Evolutionary conservation across 306 rosid genomes (phyloP), one percentile per base, ranked within the genome.

Genomic region (Calophaca sinica): DNA sequence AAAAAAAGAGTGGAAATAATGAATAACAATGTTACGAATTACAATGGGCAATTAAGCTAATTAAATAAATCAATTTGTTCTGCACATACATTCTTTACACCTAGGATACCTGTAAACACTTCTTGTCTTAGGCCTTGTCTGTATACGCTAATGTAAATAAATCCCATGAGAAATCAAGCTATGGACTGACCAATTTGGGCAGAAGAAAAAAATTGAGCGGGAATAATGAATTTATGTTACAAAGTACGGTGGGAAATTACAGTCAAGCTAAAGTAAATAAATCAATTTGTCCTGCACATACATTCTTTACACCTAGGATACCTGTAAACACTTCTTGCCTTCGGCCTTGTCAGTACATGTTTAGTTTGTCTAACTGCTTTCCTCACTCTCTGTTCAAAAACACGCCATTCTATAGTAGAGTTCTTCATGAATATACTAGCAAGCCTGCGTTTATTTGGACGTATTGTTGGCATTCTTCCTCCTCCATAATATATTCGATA

Each of bases 281-380:
- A 70, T 87, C 74, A 86, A 14, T 84, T 77, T 68, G 79, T 83
- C 84, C 83, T 80, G 88, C 99, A 90, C 99, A 94, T 94, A 81
- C 97, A 94, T 74, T 90, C 93, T 72, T 85, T 86, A 82, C 97
- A 94, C 80, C 97, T 79, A 28, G 99, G 99, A 82, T 92, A 92
- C 75, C 99, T 84, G 85, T 87, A 94, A 76, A 92, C 46, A 74
- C 99, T 94, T 81, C 99, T 90, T n/a, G 85, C 99, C 81, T 76
- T 94, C 1, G 99, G 99, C 84, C 96, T 88, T 53, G 93, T 74
- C 62, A 80, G 93, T 60, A 90, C 93, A 59, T 94, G 96, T 84
- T 94, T 94, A 33, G 99, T 94, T 86, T 94, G 99, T 80, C 97
- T 88, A 53, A 94, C 96, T 35, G 99, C 96, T 77, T 94, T 94